Evolutionary conservation across 139 green algal genomes (phyloP).

Genomic region (Asterochloris erici): DNA sequence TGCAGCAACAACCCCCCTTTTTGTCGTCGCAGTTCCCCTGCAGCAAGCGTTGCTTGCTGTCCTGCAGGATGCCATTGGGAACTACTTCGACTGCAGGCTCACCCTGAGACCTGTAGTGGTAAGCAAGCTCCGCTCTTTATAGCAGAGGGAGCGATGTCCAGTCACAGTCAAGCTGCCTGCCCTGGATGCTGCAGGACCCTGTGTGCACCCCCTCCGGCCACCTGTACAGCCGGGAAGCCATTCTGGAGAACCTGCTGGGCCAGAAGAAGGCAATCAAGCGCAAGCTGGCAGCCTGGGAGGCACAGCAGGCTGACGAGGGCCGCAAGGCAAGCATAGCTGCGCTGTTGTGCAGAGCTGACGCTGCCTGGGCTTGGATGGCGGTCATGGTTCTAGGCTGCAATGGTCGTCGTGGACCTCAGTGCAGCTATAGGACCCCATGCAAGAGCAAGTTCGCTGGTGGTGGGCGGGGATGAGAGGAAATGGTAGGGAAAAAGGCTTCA

Average conservation of each 20-base stretch:
- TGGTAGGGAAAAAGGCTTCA: no score
- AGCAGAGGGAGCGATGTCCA: not conserved
- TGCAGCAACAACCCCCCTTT: not conserved
- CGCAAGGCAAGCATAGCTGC: slow-evolving; percentile 47
- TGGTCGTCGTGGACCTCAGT: no score
- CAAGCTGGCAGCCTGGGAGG: slow-evolving; percentile 73
- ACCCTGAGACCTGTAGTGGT: slow-evolving; percentile 77
- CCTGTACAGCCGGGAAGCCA: slow-evolving; percentile 82
- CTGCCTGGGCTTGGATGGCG: no score
- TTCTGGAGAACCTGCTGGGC: slow-evolving; percentile 77
- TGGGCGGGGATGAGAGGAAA: no score
- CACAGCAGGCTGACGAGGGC: slow-evolving; percentile 51
- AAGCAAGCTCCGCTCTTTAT: not conserved
- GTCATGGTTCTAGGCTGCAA: no score
- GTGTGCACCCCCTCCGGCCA: slow-evolving; percentile 76
- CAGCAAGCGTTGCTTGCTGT: not conserved
- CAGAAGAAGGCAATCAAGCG: slow-evolving; percentile 88
- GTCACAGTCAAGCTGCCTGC: not conserved
- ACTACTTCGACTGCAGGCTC: slow-evolving; percentile 86
- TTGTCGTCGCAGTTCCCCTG: not conserved
- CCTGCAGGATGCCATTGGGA: slow-evolving; percentile 78
- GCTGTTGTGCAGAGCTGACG: not conserved
- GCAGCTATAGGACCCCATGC: no score
- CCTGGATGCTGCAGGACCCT: slow-evolving; percentile 64
- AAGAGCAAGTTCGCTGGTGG: no score